phyloP scores from a whole-genome alignment of 768 basidiomycete species.

The Mycena floridula region DNA sequence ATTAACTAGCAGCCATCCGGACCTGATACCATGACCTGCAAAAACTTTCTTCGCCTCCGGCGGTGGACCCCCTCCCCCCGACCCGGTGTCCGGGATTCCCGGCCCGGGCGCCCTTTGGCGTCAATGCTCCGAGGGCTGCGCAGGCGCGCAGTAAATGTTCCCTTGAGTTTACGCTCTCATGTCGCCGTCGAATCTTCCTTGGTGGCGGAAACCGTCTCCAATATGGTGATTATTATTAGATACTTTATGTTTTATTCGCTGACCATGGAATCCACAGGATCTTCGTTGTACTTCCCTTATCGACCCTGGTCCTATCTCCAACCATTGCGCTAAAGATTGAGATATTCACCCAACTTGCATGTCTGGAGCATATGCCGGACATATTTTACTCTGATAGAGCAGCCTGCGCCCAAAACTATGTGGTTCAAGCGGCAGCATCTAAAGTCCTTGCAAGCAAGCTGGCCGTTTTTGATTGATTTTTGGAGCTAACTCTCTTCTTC shows the following conservation, averaged over 20 bases:
- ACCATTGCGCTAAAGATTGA: constrained; percentile 69
- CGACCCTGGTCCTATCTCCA: constrained; percentile 47
- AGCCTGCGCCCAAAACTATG: constrained; percentile 61
- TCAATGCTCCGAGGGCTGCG: too few species aligned
- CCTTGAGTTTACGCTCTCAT: too few species aligned
- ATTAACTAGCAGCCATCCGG: too few species aligned
- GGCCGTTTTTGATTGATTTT: neutral
- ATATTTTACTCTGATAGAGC: constrained; percentile 22
- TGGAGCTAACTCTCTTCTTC: too few species aligned
- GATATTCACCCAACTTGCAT: constrained; percentile 68
- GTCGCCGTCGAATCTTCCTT: constrained; percentile 52
- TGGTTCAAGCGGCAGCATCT: constrained; percentile 65
- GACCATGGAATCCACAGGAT: too few species aligned
- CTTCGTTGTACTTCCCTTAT: constrained; percentile 55
- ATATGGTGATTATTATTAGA: constrained; percentile 52
- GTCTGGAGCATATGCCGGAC: constrained; percentile 59
- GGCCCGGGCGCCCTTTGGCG: too few species aligned
- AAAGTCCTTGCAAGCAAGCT: constrained; percentile 50
- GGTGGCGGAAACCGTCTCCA: constrained; percentile 74
- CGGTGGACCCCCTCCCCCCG: too few species aligned
- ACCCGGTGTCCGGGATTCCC: too few species aligned
- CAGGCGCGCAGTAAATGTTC: too few species aligned
- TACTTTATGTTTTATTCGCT: too few species aligned
- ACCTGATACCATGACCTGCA: too few species aligned
- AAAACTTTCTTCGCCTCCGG: too few species aligned